phyloP scores from a whole-genome alignment of 2,329 filamentous ascomycete species.

The Monosporascus sp. region DNA sequence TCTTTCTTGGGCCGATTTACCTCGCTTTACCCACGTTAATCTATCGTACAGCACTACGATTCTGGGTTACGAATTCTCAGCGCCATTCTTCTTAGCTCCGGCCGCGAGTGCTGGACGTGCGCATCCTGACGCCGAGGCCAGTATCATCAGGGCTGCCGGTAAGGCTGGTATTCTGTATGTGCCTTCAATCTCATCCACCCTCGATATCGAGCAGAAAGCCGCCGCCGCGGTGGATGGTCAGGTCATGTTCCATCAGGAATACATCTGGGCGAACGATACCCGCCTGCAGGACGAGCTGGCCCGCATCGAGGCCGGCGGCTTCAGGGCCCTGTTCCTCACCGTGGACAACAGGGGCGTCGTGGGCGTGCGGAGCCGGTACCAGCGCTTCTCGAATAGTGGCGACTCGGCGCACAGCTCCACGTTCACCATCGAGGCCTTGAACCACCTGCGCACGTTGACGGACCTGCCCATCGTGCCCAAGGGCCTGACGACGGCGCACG shows the following conservation, averaged over 20 bases:
- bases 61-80: constrained; percentile 47
- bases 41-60: constrained; percentile 36
- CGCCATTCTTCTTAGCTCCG: constrained; percentile 51
- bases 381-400: constrained; percentile 8
- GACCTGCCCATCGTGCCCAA: constrained; percentile 26
- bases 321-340: constrained; percentile 21
- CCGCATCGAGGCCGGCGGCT: constrained; percentile 11
- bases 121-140: constrained; percentile 42
- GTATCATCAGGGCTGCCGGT: constrained; percentile 44
- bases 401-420: background rate
- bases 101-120: constrained; percentile 40
- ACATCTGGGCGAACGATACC: constrained; percentile 19
- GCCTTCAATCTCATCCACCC: constrained; percentile 15
- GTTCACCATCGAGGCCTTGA: constrained; percentile 24
- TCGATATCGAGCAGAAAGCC: constrained; percentile 21
- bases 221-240: constrained; percentile 16
- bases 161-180: constrained; percentile 43
- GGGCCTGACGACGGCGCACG: constrained; percentile 28
- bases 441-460: constrained; percentile 15
- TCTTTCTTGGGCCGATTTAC: background rate
- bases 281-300: constrained; percentile 13
- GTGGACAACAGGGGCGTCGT: constrained; percentile 18
- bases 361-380: constrained; percentile 16
- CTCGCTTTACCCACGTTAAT: constrained; percentile 5
- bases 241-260: constrained; percentile 22